Percentiles rank a stretch among this genome's conserved stretches.
Conservation (phyloP, 169 alveolate species). For the Eimeria nieschulzi region DNA sequence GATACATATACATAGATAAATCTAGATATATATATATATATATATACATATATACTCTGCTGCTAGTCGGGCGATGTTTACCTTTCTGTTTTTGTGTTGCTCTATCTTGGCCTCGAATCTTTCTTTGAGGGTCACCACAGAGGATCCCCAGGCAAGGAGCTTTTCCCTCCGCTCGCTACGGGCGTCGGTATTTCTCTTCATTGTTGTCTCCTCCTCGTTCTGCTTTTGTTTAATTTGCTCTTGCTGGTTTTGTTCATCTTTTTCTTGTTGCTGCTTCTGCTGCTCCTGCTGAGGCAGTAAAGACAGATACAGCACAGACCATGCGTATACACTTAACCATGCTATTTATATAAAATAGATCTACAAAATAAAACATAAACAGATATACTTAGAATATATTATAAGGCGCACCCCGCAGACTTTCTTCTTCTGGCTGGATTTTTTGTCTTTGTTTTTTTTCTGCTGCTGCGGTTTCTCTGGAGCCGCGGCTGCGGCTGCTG, state of each 20-base stretch:
- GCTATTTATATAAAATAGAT: too few species aligned
- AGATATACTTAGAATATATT: too few species aligned
- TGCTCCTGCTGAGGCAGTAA: background rate
- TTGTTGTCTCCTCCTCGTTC: background rate
- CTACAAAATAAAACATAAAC: too few species aligned
- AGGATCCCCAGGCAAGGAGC: slow-evolving; percentile 38
- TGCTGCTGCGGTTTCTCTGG: background rate
- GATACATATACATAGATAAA: too few species aligned
- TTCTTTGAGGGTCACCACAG: slow-evolving; percentile 2
- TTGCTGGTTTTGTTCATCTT: background rate
- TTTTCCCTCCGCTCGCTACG: background rate
- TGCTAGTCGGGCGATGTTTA: too few species aligned
- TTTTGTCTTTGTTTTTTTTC: background rate
- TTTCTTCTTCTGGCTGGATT: background rate
- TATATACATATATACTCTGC: too few species aligned
- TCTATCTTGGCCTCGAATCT: background rate
- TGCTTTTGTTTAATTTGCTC: background rate
- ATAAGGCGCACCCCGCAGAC: too few species aligned
- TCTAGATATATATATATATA: too few species aligned
- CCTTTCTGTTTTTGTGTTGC: slow-evolving; percentile 17
- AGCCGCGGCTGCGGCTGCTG: background rate
- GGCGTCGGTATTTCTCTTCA: background rate
- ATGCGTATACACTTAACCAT: too few species aligned
- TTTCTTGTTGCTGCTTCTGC: background rate
- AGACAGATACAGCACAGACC: too few species aligned